phyloP scores from a whole-genome alignment of 2,329 filamentous ascomycete genomes.

The Ophiostoma triangulosporum region DNA sequence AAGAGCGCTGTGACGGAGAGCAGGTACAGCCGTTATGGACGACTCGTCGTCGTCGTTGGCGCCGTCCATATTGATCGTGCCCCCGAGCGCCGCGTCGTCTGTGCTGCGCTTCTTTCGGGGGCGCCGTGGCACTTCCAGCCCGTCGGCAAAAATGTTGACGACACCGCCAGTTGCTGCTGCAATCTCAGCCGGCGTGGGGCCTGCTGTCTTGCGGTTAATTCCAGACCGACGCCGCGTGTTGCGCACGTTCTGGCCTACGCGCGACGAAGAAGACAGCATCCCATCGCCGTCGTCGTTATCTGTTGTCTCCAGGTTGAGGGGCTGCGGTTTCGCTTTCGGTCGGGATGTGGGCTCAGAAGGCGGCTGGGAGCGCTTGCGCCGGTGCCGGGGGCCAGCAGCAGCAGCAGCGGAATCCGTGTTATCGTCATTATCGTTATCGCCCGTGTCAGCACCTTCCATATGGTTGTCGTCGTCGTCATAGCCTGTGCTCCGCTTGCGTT shows the following conservation, averaged over 20 bases:
- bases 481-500: not conserved
- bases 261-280: not conserved
- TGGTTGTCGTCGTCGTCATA: not conserved
- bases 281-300: no score
- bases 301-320: not conserved
- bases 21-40: not conserved
- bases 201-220: not conserved
- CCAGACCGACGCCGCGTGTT: not conserved
- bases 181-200: not conserved
- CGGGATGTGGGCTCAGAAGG: no score
- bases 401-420: not conserved
- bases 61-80: not conserved
- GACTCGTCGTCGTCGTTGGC: not conserved
- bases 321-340: not conserved
- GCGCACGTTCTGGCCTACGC: no score
- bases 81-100: not conserved
- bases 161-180: not conserved
- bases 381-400: not conserved
- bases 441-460: not conserved
- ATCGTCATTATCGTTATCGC: conserved; percentile 1
- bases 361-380: not conserved
- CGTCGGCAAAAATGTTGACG: not conserved
- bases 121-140: not conserved
- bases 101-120: not conserved
- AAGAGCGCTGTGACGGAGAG: not conserved